Percentiles rank a stretch among this genome's conserved stretches.
phyloP scores from a whole-genome alignment of 1,284 basidiomycete species.

The Spongispora temasekensis region DNA sequence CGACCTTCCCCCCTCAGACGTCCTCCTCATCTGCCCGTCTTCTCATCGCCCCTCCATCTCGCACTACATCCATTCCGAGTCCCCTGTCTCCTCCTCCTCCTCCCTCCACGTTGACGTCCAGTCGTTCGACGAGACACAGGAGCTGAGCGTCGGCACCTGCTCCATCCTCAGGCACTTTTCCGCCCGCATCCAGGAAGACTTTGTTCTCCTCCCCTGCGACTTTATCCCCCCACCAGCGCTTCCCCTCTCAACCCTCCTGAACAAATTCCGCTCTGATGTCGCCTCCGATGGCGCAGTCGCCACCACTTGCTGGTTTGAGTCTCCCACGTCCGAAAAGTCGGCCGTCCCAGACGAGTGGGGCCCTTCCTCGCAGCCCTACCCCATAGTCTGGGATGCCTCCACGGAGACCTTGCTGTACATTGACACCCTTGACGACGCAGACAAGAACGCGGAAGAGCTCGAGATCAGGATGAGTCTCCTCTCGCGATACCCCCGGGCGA shows the following conservation, averaged over 20 bases:
- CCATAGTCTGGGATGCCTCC: constrained; percentile 67
- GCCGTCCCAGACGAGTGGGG: constrained; percentile 67
- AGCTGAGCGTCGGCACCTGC: constrained; percentile 66
- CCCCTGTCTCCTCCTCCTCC: constrained; percentile 52
- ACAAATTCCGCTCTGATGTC: constrained; percentile 78
- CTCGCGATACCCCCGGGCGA: constrained; percentile 71
- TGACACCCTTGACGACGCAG: constrained; percentile 65
- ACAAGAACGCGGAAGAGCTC: constrained; percentile 70
- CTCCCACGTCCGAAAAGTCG: constrained; percentile 54
- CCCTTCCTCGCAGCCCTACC: constrained; percentile 40
- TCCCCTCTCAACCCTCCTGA: constrained; percentile 69
- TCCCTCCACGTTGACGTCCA: constrained; percentile 72
- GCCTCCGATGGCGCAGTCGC: constrained; percentile 68
- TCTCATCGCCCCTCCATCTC: constrained; percentile 73
- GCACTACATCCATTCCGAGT: constrained; percentile 77
- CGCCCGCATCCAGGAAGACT: constrained; percentile 73
- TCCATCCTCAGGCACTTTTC: constrained; percentile 71
- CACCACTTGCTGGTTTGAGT: constrained; percentile 78
- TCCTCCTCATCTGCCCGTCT: constrained; percentile 82
- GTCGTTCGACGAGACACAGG: constrained; percentile 71
- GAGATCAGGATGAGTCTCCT: constrained; percentile 74
- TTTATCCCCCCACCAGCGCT: constrained; percentile 78
- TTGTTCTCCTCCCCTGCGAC: constrained; percentile 91
- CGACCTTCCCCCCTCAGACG: no score
- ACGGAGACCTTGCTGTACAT: constrained; percentile 72